Evolutionary conservation across 2,329 filamentous ascomycete genomes (phyloP).

Genomic region (Claviceps monticola): DNA sequence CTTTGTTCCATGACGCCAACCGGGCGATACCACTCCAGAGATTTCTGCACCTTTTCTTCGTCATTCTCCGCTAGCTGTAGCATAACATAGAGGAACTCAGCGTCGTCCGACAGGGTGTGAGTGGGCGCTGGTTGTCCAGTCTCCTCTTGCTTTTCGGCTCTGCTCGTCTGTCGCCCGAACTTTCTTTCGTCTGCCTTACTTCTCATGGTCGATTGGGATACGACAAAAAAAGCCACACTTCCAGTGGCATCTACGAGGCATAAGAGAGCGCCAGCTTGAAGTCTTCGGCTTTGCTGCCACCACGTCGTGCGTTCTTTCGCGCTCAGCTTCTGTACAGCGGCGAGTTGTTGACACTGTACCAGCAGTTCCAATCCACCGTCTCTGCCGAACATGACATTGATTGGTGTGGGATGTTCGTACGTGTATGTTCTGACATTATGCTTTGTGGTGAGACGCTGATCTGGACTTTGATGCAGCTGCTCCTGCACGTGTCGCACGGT

Average conservation of each 20-base stretch:
- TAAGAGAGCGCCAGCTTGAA: conserved; percentile 34
- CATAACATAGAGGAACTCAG: conserved; percentile 15
- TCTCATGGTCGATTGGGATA: conserved; percentile 15
- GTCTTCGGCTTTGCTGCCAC: conserved; percentile 36
- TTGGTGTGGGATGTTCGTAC: conserved; percentile 17
- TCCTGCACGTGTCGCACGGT: conserved; percentile 28
- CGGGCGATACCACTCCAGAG: conserved; percentile 16
- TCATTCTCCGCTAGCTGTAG: conserved; percentile 16
- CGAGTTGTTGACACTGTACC: conserved; percentile 32
- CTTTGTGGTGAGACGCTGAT: conserved; percentile 4
- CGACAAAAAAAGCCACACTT: conserved; percentile 26
- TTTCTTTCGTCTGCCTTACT: conserved; percentile 7
- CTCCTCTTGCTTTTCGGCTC: conserved; percentile 3
- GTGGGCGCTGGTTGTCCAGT: not conserved
- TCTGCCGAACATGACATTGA: conserved; percentile 21
- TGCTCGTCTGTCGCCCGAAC: conserved; percentile 8
- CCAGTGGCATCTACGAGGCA: conserved; percentile 30
- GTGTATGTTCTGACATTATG: conserved; percentile 16
- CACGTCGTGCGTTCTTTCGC: conserved; percentile 25
- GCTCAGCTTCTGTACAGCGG: conserved; percentile 10
- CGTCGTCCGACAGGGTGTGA: conserved; percentile 19
- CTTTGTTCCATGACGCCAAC: conserved; percentile 7
- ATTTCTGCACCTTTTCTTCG: conserved; percentile 9
- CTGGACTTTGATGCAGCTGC: conserved; percentile 12
- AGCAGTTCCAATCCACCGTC: conserved; percentile 29